A percentile compares a stretch with the other conserved stretches of the same genome.
Conservation (phyloP, 2,329 filamentous ascomycete genomes). For the Calonectria honghensis region DNA sequence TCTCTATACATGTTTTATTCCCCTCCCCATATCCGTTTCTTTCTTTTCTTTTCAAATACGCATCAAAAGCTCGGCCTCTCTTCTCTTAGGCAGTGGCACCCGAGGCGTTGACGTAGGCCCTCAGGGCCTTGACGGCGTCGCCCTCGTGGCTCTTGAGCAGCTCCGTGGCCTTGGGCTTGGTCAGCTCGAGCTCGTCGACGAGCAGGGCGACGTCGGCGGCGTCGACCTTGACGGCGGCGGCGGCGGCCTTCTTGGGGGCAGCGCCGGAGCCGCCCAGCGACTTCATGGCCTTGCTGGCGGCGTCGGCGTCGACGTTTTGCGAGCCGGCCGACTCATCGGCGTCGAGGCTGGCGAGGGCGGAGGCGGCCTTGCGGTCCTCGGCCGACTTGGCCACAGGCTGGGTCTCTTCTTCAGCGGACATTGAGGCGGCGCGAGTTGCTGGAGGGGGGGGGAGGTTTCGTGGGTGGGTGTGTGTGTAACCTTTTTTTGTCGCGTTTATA, state of each 20-base stretch:
- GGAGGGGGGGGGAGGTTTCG: not conserved
- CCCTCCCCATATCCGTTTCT: not conserved
- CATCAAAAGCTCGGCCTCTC: no score
- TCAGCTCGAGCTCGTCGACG: constrained; percentile 83
- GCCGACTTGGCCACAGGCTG: constrained; percentile 76
- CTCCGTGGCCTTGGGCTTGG: constrained; percentile 84
- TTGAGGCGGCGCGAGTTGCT: constrained; percentile 61
- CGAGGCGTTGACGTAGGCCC: constrained; percentile 67
- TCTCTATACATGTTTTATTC: not conserved
- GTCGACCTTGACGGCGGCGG: constrained; percentile 80
- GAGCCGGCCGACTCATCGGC: constrained; percentile 64
- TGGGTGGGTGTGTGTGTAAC: not conserved
- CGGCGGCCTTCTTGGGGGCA: constrained; percentile 49
- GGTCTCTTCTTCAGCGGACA: constrained; percentile 74
- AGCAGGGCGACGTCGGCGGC: constrained; percentile 81
- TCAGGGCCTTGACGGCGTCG: constrained; percentile 80
- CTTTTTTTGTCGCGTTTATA: not conserved
- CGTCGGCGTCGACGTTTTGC: constrained; percentile 80
- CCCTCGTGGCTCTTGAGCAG: constrained; percentile 83
- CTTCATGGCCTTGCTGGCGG: constrained; percentile 83
- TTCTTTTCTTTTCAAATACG: not conserved
- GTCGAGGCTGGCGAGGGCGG: constrained; percentile 83
- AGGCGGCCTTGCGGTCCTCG: constrained; percentile 86
- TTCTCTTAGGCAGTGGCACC: constrained; percentile 5
- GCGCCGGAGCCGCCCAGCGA: constrained; percentile 67